phyloP scores from a whole-genome alignment of 1,284 basidiomycete species.

The Fomitiporia mediterranea region DNA sequence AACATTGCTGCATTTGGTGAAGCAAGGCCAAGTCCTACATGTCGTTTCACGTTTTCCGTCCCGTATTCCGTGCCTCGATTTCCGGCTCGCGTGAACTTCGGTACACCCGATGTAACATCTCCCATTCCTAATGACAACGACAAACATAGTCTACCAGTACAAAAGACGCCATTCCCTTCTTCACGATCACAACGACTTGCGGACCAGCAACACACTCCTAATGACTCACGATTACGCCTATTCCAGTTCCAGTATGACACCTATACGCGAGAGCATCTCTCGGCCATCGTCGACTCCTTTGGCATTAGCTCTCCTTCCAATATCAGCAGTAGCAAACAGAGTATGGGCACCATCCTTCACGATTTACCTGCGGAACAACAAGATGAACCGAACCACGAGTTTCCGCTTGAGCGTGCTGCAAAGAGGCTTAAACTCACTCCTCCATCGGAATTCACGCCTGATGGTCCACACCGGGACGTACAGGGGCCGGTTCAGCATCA shows the following conservation, averaged over 20 bases:
- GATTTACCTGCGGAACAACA: conserved; percentile 30
- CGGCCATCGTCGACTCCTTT: conserved; percentile 86
- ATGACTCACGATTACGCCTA: conserved; percentile 73
- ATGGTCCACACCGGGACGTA: conserved; percentile 33
- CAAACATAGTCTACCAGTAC: conserved; percentile 27
- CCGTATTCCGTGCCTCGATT: conserved; percentile 37
- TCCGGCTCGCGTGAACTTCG: conserved; percentile 25
- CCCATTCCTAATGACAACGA: conserved; percentile 11
- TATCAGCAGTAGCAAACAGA: conserved; percentile 32
- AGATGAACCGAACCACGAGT: conserved; percentile 21
- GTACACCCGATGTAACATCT: conserved; percentile 32
- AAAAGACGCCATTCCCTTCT: conserved; percentile 51
- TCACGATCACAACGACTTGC: conserved; percentile 21
- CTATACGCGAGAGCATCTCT: conserved; percentile 87
- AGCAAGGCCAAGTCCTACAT: conserved; percentile 35
- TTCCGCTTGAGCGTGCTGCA: conserved; percentile 57
- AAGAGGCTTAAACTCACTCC: conserved; percentile 74
- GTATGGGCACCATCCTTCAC: conserved; percentile 40
- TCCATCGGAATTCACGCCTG: conserved; percentile 45
- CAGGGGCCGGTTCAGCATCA: conserved; percentile 29
- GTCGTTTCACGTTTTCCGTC: conserved; percentile 73
- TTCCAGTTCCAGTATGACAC: conserved; percentile 94
- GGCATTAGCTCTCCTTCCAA: conserved; percentile 72
- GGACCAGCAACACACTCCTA: conserved; percentile 32
- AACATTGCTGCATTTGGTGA: conserved; percentile 30